Conservation (phyloP, 176 grass and related monocot species). For the Pharus latifolius region DNA sequence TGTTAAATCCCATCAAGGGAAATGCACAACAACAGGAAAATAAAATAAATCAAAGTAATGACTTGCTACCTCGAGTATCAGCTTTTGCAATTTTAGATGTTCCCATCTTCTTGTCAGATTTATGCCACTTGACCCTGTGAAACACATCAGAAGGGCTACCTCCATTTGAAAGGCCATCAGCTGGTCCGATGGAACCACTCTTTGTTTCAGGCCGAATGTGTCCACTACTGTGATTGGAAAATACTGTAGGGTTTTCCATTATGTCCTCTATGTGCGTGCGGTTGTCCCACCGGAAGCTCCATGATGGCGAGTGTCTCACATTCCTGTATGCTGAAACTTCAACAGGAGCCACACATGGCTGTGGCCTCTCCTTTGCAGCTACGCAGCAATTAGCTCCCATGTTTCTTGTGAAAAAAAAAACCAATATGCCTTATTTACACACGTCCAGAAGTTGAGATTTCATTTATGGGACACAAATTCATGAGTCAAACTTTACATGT, state of each 20-base stretch:
- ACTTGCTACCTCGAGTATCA: constrained; percentile 20
- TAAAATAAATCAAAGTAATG: neutral
- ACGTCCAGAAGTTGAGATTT: neutral
- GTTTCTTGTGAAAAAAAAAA: neutral
- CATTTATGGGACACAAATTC: constrained; percentile 6
- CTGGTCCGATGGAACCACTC: constrained; percentile 15
- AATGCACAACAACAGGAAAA: neutral
- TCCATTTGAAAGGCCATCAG: constrained; percentile 11
- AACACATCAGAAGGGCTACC: constrained; percentile 4
- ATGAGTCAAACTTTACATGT: neutral
- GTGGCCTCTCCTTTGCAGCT: constrained; percentile 44
- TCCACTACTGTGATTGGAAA: constrained; percentile 18
- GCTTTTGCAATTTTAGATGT: constrained; percentile 21
- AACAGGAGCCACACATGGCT: constrained; percentile 13
- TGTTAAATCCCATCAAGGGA: constrained; percentile 1
- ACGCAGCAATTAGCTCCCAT: constrained; percentile 67
- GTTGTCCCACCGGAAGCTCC: constrained; percentile 68
- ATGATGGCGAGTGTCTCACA: constrained; percentile 49
- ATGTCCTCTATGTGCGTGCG: constrained; percentile 63
- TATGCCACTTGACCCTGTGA: constrained; percentile 14
- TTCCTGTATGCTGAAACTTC: constrained; percentile 35
- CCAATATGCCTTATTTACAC: neutral
- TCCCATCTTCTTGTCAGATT: constrained; percentile 30
- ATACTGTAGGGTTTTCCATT: constrained; percentile 15
- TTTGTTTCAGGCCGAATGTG: constrained; percentile 28